A percentile compares a stretch with the other conserved stretches of the same genome.
Conservation (phyloP, 805 yeast species). For the Vanderwaltozyma verrucispora region DNA sequence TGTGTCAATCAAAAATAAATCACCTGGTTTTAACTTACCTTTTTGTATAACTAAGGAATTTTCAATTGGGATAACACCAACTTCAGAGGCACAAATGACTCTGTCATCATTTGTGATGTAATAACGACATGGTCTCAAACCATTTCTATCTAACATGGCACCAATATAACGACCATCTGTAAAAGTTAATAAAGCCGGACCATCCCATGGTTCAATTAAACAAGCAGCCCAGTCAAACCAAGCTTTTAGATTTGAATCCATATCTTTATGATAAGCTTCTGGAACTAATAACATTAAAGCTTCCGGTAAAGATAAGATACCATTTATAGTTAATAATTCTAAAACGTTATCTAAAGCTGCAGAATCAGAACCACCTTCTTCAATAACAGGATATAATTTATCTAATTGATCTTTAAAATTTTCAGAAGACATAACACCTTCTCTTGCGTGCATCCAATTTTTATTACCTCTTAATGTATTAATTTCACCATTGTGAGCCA, state of each 20-base stretch:
- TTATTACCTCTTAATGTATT: conserved; percentile 95
- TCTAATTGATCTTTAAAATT: conserved; percentile 88
- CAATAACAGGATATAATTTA: conserved; percentile 86
- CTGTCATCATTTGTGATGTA: conserved; percentile 90
- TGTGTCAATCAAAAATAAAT: conserved; percentile 92
- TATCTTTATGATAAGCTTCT: conserved; percentile 96
- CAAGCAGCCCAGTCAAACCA: conserved; percentile 99
- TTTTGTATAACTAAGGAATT: conserved; percentile 74
- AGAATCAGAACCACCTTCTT: conserved; percentile 97
- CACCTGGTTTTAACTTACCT: conserved; percentile 93
- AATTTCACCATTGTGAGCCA: conserved; percentile 98
- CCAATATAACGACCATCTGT: conserved; percentile 98
- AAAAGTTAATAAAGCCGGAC: conserved; percentile 93
- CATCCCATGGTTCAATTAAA: conserved; percentile 99
- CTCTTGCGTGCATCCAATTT: conserved; percentile 98
- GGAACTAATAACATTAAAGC: conserved; percentile 97
- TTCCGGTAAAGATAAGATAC: conserved; percentile 86
- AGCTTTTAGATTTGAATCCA: conserved; percentile 88
- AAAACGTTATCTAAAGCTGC: conserved; percentile 96
- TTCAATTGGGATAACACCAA: conserved; percentile 88
- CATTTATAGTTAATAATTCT: conserved; percentile 84
- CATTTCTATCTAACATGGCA: conserved; percentile 95
- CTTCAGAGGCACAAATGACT: conserved; percentile 97
- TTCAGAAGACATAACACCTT: conserved; percentile 86
- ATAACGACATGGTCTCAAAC: conserved; percentile 96